phyloP scores from a whole-genome alignment of 768 basidiomycete genomes.

The Asterophora parasitica region DNA sequence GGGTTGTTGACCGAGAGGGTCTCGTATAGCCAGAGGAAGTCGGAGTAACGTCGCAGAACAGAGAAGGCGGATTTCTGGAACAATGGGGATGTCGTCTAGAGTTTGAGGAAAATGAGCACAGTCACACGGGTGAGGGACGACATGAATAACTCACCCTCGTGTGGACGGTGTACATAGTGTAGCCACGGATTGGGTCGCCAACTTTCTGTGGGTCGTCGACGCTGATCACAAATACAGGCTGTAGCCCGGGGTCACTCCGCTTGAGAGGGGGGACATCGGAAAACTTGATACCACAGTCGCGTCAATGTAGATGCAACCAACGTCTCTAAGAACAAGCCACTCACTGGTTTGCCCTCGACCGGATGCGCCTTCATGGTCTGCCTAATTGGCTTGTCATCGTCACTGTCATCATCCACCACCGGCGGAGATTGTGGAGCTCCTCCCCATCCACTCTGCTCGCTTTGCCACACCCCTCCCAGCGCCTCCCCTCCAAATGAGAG shows the following conservation, averaged over 20 bases:
- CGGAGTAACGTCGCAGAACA: conserved; percentile 94
- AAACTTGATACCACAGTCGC: conserved; percentile 3
- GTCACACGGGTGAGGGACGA: background rate
- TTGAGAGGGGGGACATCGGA: conserved; percentile 12
- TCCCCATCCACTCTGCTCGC: conserved; percentile 38
- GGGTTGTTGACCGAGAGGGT: conserved; percentile 87
- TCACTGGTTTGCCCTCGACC: conserved; percentile 24
- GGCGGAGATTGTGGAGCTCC: conserved; percentile 15
- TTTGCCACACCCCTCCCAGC: conserved; percentile 47
- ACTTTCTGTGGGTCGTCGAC: conserved; percentile 98
- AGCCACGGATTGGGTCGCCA: conserved; percentile 91
- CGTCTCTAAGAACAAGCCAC: conserved; percentile 8
- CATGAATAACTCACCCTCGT: conserved; percentile 56
- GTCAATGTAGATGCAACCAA: background rate
- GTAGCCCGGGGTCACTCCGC: conserved; percentile 43
- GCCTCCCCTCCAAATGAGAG: conserved; percentile 34
- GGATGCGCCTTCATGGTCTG: conserved; percentile 34
- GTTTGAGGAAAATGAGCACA: conserved; percentile 1
- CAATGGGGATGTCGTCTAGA: conserved; percentile 77
- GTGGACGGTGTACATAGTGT: conserved; percentile 95
- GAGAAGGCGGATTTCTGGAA: conserved; percentile 85
- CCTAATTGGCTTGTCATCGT: conserved; percentile 65
- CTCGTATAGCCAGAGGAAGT: conserved; percentile 96
- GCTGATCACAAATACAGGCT: conserved; percentile 76
- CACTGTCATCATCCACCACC: conserved; percentile 49